These are phyloP conservation scores for Barnettozyma populi DNA, from an alignment of 805 yeast species.

Conservation along the genomic window DNA sequence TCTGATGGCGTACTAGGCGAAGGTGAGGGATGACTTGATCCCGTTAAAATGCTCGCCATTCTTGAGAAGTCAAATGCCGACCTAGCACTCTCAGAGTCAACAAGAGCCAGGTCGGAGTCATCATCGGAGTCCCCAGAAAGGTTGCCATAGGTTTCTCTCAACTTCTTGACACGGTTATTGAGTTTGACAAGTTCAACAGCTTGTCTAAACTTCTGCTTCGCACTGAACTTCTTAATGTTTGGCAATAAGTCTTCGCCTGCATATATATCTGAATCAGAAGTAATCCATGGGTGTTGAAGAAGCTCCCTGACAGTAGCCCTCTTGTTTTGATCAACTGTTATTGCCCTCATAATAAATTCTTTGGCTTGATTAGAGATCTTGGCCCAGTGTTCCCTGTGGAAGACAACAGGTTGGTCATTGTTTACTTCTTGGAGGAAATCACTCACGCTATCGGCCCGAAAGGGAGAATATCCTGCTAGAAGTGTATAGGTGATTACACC, in stretches of 20 bases:
- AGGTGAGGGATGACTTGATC: conserved; percentile 4
- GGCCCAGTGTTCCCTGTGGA: conserved; percentile 85
- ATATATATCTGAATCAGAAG: conserved; percentile 39
- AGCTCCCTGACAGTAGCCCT: conserved; percentile 68
- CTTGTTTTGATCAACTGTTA: conserved; percentile 59
- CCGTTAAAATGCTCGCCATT: not conserved
- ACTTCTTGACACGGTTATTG: conserved; percentile 69
- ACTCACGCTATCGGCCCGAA: conserved; percentile 73
- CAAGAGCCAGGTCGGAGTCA: conserved; percentile 23
- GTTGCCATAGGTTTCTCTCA: conserved; percentile 54
- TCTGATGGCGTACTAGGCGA: conserved; percentile 7
- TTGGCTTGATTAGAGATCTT: conserved; percentile 77
- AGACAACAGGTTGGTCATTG: conserved; percentile 67
- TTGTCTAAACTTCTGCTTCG: conserved; percentile 75
- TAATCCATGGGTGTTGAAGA: conserved; percentile 73
- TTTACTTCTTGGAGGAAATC: conserved; percentile 79
- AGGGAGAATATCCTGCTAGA: conserved; percentile 89
- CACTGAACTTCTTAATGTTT: conserved; percentile 71
- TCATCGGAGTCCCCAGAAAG: conserved; percentile 33
- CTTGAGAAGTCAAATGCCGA: conserved; percentile 5
- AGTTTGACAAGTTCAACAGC: conserved; percentile 82
- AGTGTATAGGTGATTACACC: conserved; percentile 91
- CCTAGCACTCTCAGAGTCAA: conserved; percentile 20
- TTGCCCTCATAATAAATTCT: conserved; percentile 63
- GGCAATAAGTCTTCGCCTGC: conserved; percentile 68